Percentiles rank a stretch among this genome's conserved stretches.
Conservation (phyloP, 2,329 filamentous ascomycete species). For the Dactylellina sp. region DNA sequence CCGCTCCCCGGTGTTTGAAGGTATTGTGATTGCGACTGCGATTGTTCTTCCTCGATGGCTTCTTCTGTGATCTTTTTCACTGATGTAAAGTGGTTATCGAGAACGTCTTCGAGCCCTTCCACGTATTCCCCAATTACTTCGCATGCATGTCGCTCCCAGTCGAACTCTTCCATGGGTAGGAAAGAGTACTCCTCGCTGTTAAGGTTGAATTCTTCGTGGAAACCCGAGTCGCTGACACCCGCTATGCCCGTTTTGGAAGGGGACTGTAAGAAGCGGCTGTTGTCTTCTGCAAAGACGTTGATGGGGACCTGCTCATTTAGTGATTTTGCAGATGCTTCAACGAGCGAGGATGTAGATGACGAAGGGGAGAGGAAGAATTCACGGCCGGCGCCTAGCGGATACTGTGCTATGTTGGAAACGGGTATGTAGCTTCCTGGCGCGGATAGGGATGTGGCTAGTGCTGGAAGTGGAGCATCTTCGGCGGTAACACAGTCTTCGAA, state of each 20-base stretch:
- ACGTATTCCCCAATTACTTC: slow-evolving; percentile 59
- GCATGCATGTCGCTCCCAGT: slow-evolving; percentile 59
- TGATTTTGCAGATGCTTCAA: slow-evolving; percentile 57
- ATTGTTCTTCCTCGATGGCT: slow-evolving; percentile 49
- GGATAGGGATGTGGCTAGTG: slow-evolving; percentile 46
- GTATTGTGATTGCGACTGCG: slow-evolving; percentile 8
- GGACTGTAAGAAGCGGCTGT: slow-evolving; percentile 55
- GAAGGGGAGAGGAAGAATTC: slow-evolving; percentile 60
- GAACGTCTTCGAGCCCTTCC: slow-evolving; percentile 58
- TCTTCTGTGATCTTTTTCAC: slow-evolving; percentile 58
- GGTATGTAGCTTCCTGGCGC: slow-evolving; percentile 54
- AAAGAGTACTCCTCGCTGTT: slow-evolving; percentile 59
- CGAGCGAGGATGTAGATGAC: slow-evolving; percentile 59
- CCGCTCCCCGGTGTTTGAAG: slow-evolving; percentile 30
- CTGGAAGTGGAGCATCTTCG: slow-evolving; percentile 58
- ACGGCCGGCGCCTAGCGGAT: slow-evolving; percentile 38
- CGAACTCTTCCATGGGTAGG: slow-evolving; percentile 60
- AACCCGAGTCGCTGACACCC: slow-evolving; percentile 50
- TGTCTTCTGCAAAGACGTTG: slow-evolving; percentile 59
- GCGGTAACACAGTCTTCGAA: slow-evolving; percentile 59
- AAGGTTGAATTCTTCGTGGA: slow-evolving; percentile 59
- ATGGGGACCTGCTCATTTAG: slow-evolving; percentile 58
- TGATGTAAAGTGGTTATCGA: slow-evolving; percentile 58
- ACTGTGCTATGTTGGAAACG: slow-evolving; percentile 56
- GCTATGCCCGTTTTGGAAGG: slow-evolving; percentile 52